These are phyloP conservation scores for Xeromyces bisporus DNA, from an alignment of 495 filamentous ascomycete genomes.

Conservation along the genomic window DNA sequence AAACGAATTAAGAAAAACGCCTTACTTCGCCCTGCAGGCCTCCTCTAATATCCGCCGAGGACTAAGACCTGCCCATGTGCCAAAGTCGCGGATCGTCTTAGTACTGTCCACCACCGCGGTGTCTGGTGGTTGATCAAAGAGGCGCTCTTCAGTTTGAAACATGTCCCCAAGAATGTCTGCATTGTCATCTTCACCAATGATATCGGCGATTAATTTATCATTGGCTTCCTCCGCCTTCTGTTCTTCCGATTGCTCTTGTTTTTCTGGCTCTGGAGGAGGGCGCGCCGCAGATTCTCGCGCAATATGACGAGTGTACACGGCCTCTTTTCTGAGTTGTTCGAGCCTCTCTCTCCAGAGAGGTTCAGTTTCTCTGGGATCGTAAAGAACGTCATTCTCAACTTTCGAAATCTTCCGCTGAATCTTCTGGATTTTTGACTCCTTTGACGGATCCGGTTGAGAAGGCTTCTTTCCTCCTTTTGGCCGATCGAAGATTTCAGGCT, in stretches of 20 bases:
- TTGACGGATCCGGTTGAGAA: conserved; percentile 8
- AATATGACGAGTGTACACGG: conserved; percentile 20
- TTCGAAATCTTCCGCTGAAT: conserved; percentile 52
- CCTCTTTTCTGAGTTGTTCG: conserved; percentile 47
- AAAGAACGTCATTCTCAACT: conserved; percentile 72
- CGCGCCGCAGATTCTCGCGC: conserved; percentile 7
- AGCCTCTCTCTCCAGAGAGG: conserved; percentile 51
- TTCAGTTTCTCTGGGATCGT: conserved; percentile 64
- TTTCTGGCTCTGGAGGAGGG: conserved; percentile 6
- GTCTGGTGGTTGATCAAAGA: conserved; percentile 8
- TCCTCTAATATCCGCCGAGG: conserved; percentile 68
- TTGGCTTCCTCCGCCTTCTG: conserved; percentile 34
- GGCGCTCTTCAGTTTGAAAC: conserved; percentile 39
- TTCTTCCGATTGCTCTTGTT: conserved; percentile 21
- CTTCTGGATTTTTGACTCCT: conserved; percentile 38
- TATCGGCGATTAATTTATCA: conserved; percentile 32
- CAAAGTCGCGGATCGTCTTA: conserved; percentile 63
- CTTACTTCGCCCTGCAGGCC: conserved; percentile 64
- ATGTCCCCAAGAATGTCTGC: conserved; percentile 51
- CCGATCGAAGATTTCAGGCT: conserved; percentile 39
- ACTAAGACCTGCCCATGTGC: conserved; percentile 52
- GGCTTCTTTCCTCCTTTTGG: conserved; percentile 28
- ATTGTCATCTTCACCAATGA: conserved; percentile 29
- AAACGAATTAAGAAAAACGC: conserved; percentile 1
- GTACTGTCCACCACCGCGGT: conserved; percentile 10